Evolutionary conservation across 352 stramenopile species (phyloP), one percentile per base, ranked within the genome.

Genomic region (Globisporangium alternatum): DNA sequence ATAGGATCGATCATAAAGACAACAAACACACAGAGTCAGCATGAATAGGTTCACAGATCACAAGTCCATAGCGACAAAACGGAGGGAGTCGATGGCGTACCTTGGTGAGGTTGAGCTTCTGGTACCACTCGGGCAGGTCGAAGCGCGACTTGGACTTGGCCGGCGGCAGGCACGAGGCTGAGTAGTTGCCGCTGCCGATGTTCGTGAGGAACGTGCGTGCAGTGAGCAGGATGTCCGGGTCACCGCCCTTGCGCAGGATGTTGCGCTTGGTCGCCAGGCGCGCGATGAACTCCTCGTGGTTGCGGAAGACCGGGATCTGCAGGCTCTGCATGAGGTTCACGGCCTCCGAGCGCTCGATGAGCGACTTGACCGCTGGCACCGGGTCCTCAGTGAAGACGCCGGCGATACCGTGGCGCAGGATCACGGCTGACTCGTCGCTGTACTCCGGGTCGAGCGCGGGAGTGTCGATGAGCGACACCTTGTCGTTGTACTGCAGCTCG

Each of bases 391-490:
- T 88, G 56, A 94, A 97, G 57, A 98, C 88, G 0, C 86, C 79
- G 62, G 98, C 92, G 35, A 99, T 88, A 55, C 96, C 97, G 74
- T 99, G 98, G 43, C 95, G 84, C 44, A 99, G 75, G 39, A 98
- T 78, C 6, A 93, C 86, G 5, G 82, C 78, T 17, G 76, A 78
- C 60, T 89, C 79, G 56, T 96, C 86, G 52, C 82, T 89, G 78
- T 98, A 98, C 56, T 97, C 93, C 62, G 98, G 97, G 31, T 99
- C 95, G 5, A 99, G 91, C 48, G 97, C 95, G 17, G 98, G 98
- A 60, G 84, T 98, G 77, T 99, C 98, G 60, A 99, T 76, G 0
- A 99, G 76, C 67, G 90, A 90, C 62, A 99, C 87, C 70, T 98
- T 98, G 58, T 97, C 95, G 73, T 99, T 97, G 66, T 99, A 91